Conservation (phyloP, 257 asterid species). For the Leptodermis oblonga region DNA sequence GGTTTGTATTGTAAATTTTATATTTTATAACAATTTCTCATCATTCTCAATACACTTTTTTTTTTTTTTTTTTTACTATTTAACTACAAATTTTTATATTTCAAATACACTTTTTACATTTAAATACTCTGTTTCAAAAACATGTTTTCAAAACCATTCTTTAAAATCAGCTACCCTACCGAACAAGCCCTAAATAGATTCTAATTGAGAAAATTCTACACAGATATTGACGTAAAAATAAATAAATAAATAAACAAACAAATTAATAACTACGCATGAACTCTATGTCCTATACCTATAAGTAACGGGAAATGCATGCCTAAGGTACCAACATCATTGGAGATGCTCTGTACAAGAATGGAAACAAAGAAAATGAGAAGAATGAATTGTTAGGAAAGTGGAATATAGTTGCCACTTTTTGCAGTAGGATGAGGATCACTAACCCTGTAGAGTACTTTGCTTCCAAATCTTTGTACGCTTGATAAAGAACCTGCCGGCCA, state of each 20-base stretch:
- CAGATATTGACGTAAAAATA: background rate
- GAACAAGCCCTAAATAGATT: constrained; percentile 1
- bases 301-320: background rate
- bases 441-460: constrained; percentile 39
- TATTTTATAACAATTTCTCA: no score
- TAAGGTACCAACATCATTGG: background rate
- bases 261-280: background rate
- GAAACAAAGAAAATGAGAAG: background rate
- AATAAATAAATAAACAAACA: background rate
- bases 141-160: no score
- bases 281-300: background rate
- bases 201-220: background rate
- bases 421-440: constrained; percentile 13
- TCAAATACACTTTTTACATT: no score
- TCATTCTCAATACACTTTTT: no score
- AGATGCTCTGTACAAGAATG: background rate
- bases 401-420: constrained; percentile 1
- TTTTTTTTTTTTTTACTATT: no score
- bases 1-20: no score
- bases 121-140: no score
- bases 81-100: no score
- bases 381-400: background rate
- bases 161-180: no score
- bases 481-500: constrained; percentile 31
- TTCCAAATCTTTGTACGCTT: constrained; percentile 33